A percentile compares a stretch with the other conserved stretches of the same genome.
These are phyloP conservation scores for Infundibulicybe gibba DNA, from an alignment of 768 basidiomycete species.

Conservation along the genomic window DNA sequence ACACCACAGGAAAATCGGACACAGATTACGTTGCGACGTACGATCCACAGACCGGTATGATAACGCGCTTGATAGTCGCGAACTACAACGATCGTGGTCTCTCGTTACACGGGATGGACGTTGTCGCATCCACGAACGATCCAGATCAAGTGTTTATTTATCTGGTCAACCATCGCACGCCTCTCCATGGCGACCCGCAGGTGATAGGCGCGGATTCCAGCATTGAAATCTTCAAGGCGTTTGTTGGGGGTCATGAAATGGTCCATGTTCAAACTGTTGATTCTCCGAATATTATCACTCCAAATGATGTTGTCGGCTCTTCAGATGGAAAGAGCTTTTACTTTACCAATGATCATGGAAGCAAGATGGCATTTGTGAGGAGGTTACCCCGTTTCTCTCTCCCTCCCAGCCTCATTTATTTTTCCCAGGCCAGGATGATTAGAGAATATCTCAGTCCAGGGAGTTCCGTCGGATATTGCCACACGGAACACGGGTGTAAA, in stretches of 20 bases:
- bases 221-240: slow-evolving; percentile 66
- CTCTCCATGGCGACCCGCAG: slow-evolving; percentile 30
- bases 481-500: slow-evolving; percentile 58
- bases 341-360: slow-evolving; percentile 65
- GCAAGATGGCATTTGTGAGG: slow-evolving; percentile 49
- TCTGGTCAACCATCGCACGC: slow-evolving; percentile 68
- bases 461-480: slow-evolving; percentile 63
- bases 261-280: slow-evolving; percentile 56
- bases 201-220: slow-evolving; percentile 65
- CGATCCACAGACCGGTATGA: slow-evolving; percentile 38
- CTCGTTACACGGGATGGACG: slow-evolving; percentile 66
- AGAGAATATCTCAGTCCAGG: slow-evolving; percentile 4
- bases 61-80: slow-evolving; percentile 41
- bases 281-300: slow-evolving; percentile 53
- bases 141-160: slow-evolving; percentile 56
- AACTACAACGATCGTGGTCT: slow-evolving; percentile 42
- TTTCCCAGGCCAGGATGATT: too few relatives aligned
- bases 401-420: too few relatives aligned
- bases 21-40: slow-evolving; percentile 61
- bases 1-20: slow-evolving; percentile 32
- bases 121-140: slow-evolving; percentile 49
- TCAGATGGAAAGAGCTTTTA: slow-evolving; percentile 62
- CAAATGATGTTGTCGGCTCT: slow-evolving; percentile 71
- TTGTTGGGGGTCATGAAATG: slow-evolving; percentile 36
- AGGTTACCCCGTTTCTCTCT: too few relatives aligned